phyloP scores from a whole-genome alignment of 768 basidiomycete species.

The Daedaleopsis nitida region DNA sequence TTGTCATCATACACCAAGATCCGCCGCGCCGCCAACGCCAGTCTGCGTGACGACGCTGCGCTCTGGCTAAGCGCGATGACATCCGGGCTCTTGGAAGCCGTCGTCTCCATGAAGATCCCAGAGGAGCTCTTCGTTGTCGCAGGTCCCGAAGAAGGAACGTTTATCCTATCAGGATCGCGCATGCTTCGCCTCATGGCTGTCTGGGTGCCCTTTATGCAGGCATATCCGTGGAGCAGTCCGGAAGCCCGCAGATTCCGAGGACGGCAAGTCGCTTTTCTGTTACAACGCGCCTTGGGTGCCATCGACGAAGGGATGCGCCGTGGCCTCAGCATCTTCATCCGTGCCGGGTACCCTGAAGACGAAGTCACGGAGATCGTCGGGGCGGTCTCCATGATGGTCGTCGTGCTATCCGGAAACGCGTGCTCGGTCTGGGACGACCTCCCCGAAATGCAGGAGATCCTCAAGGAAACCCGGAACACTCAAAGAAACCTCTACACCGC shows the following conservation, averaged over 20 bases:
- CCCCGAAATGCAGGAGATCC: neutral
- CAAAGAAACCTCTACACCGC: neutral
- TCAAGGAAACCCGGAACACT: neutral
- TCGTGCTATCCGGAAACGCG: neutral
- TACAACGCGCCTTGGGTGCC: neutral
- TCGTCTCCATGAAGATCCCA: neutral
- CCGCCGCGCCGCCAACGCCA: neutral
- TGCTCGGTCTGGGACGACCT: neutral
- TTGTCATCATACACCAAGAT: neutral
- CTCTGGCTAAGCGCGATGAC: conserved; percentile 15
- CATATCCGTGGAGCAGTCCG: neutral
- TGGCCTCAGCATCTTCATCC: neutral
- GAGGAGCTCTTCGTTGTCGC: neutral
- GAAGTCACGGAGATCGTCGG: neutral
- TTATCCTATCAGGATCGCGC: neutral
- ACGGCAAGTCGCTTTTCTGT: neutral
- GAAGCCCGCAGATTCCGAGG: neutral
- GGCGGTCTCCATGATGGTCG: neutral
- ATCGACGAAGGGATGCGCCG: neutral
- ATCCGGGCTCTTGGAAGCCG: conserved; percentile 6
- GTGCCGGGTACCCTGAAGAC: neutral
- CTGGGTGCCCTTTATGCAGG: neutral
- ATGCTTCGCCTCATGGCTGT: neutral
- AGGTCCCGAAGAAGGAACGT: neutral
- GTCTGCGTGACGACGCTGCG: conserved; percentile 6